Base-by-base conservation (phyloP, 2,329 filamentous ascomycete genomes). In the Hypomyces perniciosus region DNA sequence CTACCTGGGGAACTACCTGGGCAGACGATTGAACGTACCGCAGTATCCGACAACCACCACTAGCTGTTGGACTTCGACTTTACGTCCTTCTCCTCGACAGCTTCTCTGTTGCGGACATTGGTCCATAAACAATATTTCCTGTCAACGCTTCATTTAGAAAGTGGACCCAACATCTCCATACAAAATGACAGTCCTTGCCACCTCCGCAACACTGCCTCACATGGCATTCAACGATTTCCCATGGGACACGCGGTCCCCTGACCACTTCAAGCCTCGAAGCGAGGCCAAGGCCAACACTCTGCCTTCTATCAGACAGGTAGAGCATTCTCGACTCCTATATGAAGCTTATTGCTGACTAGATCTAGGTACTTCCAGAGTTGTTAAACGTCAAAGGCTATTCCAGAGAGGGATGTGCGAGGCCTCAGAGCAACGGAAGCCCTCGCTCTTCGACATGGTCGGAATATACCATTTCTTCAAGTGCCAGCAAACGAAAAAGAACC, bases 261-360 rank as follows among this genome's bases (percentile, higher is more conserved):
- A 71, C 30, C 66, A 64, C 33, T 61, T 64, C 13, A 61, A 67
- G 37, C 64, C 66, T 43, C 67, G 66, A 49, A 59, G 59, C 13
- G 72, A 76, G 48, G 61, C 62, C n/a, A 68, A 71, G 54, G 63
- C 65, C 52, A 61, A 76, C 30, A 69, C 70, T 34, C 66, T 81
- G 26, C 78, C 78, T 20, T 75, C 78, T 1, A 78, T 81, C 45
- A 70, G 74, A 56, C 73, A 78, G 73, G 77, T 79, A 72, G 4
- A 29, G 8, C 38, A 12, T 8, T 41, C 3, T 26, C 38, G 13
- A 41, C 9, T 26, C 8, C 8, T n/a, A 12, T 27, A 41, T 41
- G 9, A 4, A 27, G 28, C 6, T 26, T 38, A 42, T 42, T 29
- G 34, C 62, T 67, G 54, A 68, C 51, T 20, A 20, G 6, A 20